A percentile compares a stretch with the other conserved stretches of the same genome.
Conservation (phyloP, 768 basidiomycete species). For the Trametes gibbosa region DNA sequence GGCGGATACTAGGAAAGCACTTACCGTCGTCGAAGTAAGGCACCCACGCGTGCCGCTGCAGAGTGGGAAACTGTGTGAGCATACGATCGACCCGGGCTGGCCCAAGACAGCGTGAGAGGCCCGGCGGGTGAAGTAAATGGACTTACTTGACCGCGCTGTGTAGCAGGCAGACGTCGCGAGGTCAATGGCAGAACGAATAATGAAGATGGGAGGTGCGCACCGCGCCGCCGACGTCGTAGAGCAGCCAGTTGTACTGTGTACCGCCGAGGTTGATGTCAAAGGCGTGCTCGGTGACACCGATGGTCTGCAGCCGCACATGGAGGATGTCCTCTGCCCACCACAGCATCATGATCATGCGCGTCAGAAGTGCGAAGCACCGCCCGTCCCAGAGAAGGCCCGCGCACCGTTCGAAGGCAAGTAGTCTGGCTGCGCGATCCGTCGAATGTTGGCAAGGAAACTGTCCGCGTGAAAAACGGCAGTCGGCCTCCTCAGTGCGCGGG, state of each 20-base stretch:
- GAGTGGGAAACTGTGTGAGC: conserved; percentile 2
- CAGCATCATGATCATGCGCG: conserved; percentile 5
- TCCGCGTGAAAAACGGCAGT: conserved; percentile 3
- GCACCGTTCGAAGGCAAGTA: conserved; percentile 71
- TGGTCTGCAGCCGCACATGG: conserved; percentile 74
- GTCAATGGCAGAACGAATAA: background rate
- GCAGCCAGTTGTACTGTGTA: conserved; percentile 66
- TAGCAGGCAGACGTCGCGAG: background rate
- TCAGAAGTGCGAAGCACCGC: background rate
- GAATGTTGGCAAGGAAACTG: conserved; percentile 69
- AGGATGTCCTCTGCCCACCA: conserved; percentile 72
- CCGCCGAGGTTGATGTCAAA: conserved; percentile 67
- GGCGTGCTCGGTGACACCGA: conserved; percentile 75
- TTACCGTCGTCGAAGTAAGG: conserved; percentile 84
- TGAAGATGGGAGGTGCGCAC: conserved; percentile 38
- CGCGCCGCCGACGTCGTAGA: conserved; percentile 84
- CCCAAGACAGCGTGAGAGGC: conserved; percentile 15
- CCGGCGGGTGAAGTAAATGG: background rate
- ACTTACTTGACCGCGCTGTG: conserved; percentile 63
- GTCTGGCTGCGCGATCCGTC: conserved; percentile 63
- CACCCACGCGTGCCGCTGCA: conserved; percentile 74
- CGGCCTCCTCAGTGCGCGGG: background rate
- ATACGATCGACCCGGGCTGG: conserved; percentile 5
- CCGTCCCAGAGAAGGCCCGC: conserved; percentile 4
- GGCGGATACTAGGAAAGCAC: conserved; percentile 22